A percentile compares a stretch with the other conserved stretches of the same genome.
These are phyloP conservation scores for Cytospora leucostoma DNA, from an alignment of 2,329 filamentous ascomycete genomes.

Conservation along the genomic window DNA sequence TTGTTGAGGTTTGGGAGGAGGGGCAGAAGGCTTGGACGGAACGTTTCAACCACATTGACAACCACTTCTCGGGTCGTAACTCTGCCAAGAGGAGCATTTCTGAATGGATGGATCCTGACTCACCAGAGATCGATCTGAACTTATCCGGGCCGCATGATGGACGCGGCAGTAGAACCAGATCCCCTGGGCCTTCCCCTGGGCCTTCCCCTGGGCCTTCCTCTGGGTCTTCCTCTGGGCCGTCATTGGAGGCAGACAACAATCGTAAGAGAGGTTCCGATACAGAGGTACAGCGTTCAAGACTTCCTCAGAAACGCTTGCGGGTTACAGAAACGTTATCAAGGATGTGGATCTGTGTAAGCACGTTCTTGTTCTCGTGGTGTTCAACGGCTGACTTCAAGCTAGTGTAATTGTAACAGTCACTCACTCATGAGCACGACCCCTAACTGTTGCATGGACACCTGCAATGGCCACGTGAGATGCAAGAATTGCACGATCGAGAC, in stretches of 20 bases:
- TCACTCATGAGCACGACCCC: conserved; percentile 16
- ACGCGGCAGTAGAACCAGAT: conserved; percentile 18
- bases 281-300: conserved; percentile 1
- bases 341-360: conserved; percentile 26
- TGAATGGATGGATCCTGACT: conserved; percentile 54
- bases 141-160: conserved; percentile 9
- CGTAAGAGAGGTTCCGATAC: conserved; percentile 14
- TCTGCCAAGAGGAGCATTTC: conserved; percentile 46
- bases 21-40: conserved; percentile 54
- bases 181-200: conserved; percentile 6
- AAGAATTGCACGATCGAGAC: conserved; percentile 7
- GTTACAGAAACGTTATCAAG: not conserved
- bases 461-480: conserved; percentile 22
- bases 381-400: conserved; percentile 8
- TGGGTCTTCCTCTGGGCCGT: not conserved
- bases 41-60: conserved; percentile 72
- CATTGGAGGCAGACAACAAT: not conserved
- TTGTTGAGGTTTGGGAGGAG: conserved; percentile 53
- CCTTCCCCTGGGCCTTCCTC: conserved; percentile 1
- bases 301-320: conserved; percentile 8
- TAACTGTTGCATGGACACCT: conserved; percentile 16
- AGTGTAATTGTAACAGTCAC: conserved; percentile 24
- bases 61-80: conserved; percentile 62
- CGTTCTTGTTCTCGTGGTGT: not conserved
- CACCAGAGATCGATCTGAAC: conserved; percentile 18